Evolutionary conservation across 176 grass and related monocot genomes (phyloP), one percentile per base, ranked within the genome.

Genomic region (Carex kokanica): DNA sequence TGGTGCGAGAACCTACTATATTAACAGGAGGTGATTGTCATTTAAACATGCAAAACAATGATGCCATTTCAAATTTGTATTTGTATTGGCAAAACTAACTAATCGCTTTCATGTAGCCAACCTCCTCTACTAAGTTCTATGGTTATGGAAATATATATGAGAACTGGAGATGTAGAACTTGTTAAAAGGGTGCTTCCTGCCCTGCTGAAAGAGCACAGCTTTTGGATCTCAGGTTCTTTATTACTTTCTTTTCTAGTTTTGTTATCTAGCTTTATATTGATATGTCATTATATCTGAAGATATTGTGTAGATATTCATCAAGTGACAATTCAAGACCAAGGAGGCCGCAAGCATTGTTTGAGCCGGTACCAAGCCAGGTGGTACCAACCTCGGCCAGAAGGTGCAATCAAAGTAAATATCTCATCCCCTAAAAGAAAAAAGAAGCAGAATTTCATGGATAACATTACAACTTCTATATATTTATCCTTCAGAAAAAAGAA

Each of bases 341-440:
- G 87, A 70, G 93, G 96, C 0, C 31, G 34, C 7, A 68, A 83
- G 18, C 93, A 95, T 78, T 88, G 73, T 81, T 81, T 95, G 69
- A 83, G 84, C 74, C 93, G 89, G 15, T 99, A 99, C 83, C 88
- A 95, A 78, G 91, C 96, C 2, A 87, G 68, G 83, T 99, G 96
- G 96, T 90, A 99, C 72, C 89, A 92, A 89, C 93, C 96, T 78
- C 89, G 93, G 85, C 96, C 96, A 49, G 92, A 99, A 90, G 88
- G 88, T 78, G 96, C 89, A 73, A 99, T 88, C 49, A 90, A 69
- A 54, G 96, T 99, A 86, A 88, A 78, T 61, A 63, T n/a, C 74
- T 74, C 24, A 29, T 56, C 54, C 53, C 29, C 4, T 29, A 17
- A 53, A 82, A 66, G 62, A 49, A 81, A 31, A 62, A 17, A 21